Evolutionary conservation across 805 yeast species (phyloP), one percentile per base, ranked within the genome.

Genomic region (Ogataea haglerorum): DNA sequence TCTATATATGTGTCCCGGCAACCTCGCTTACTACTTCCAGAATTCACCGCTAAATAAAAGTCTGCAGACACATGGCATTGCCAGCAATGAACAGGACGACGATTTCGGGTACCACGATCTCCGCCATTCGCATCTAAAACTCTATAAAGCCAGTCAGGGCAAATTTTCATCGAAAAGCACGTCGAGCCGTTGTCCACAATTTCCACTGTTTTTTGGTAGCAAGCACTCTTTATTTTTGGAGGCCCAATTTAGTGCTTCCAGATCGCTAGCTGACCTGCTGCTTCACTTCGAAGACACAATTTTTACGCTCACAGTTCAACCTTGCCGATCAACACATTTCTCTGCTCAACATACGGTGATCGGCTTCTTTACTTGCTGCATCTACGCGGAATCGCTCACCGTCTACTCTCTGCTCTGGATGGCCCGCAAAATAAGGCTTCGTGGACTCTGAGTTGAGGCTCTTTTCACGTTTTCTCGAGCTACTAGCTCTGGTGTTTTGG

Each of bases 181-280:
- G 43, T 67, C 29, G 54, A 50, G 43, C 53, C 71, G 23, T 53
- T 74, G 9, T 48, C 9, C 42, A 53, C 34, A 63, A 57, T 33
- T 24, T 60, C 16, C 43, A 46, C n/a, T 57, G 63, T 34, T 28
- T 61, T 61, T 3, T 46, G 51, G 37, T 78, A 78, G 53, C 86
- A n/a, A n/a, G n/a, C 86, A 1, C 80, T 85, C 1, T 80, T 78
- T 9, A 60, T 81, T 47, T 65, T 74, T 22, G 71, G 82, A 2
- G 86, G 87, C n/a, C 46, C 78, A 7, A 77, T 81, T 46, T 84
- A 90, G 88, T 91, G 91, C 16, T 68, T 78, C 41, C 90, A 84
- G 57, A 85, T n/a, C n/a, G n/a, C n/a, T n/a, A n/a, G n/a, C n/a
- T n/a, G n/a, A n/a, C n/a, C n/a, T n/a, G n/a, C n/a, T n/a, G n/a